These are phyloP conservation scores for Odonthalia washingtoniensis DNA, from an alignment of 31 red algal species.

Conservation along the genomic window DNA sequence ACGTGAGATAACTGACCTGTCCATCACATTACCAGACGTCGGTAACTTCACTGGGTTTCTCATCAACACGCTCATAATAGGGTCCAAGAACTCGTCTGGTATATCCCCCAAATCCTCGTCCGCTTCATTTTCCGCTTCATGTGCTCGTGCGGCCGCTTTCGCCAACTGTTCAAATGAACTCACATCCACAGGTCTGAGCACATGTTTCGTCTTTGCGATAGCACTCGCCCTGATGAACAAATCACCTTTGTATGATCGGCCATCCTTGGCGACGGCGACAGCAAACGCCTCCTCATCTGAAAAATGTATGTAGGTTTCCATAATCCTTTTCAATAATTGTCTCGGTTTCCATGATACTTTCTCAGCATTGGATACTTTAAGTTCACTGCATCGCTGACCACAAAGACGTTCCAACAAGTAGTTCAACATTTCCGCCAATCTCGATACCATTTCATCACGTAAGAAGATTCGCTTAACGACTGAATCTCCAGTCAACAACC, in stretches of 20 bases:
- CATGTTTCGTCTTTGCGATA: slow-evolving; percentile 37
- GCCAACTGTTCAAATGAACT: slow-evolving; percentile 46
- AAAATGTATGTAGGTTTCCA: slow-evolving; percentile 91
- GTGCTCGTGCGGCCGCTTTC: slow-evolving; percentile 44
- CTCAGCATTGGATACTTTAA: slow-evolving; percentile 82
- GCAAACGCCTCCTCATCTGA: slow-evolving; percentile 65
- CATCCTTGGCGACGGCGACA: slow-evolving; percentile 85
- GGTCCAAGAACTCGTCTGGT: slow-evolving; percentile 99
- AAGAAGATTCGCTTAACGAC: slow-evolving; percentile 84
- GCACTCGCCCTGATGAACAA: slow-evolving; percentile 68
- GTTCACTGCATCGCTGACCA: slow-evolving; percentile 81
- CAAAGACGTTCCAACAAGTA: slow-evolving; percentile 90
- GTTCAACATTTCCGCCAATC: slow-evolving; percentile 96
- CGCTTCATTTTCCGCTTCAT: slow-evolving; percentile 67
- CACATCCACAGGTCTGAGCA: slow-evolving; percentile 61
- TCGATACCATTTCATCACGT: slow-evolving; percentile 92
- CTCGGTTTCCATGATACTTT: slow-evolving; percentile 93
- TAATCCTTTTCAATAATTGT: slow-evolving; percentile 73
- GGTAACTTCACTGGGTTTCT: slow-evolving; percentile 93
- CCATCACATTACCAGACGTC: slow-evolving; percentile 92
- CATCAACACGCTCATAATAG: slow-evolving; percentile 95
- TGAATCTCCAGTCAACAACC: slow-evolving; percentile 83
- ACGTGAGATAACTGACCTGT: slow-evolving; percentile 91
- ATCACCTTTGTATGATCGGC: slow-evolving; percentile 85
- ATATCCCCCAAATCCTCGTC: slow-evolving; percentile 87